Base-by-base conservation (phyloP, 129 eudicot species). In the Pittosporum tobira region DNA sequence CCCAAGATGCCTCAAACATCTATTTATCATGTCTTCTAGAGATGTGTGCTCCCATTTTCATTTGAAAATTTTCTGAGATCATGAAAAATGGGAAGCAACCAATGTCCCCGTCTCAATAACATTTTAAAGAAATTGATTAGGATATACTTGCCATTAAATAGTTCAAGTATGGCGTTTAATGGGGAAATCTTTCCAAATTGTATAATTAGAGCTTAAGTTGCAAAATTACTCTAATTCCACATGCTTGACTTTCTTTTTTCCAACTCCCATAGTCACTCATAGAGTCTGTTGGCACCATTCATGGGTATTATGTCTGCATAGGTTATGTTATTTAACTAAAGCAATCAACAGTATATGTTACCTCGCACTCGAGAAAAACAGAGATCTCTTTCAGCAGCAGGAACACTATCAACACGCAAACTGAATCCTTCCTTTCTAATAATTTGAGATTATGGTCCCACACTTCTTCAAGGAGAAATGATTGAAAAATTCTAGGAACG, bases 331-430 rank as follows among this genome's bases (percentile, higher is more conserved):
- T 53, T 4, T 52, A 30, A 36, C 24, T 29, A 31, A 18, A 55
- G 45, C 44, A 55, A 55, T n/a, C 22, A 55, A 7, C 16, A 6
- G 8, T 38, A 67, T 55, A 48, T 14, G 70, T 70, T 71, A 76
- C 81, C 81, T 71, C 67, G 66, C 42, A 40, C 29, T 26, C 44
- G 59, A 57, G 54, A 77, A 70, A 80, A 75, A 55, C 70, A 54
- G 62, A 25, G 72, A 75, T 65, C 71, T 66, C 75, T 63, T 50
- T 74, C 74, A 68, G 81, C 84, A 74, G 84, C 84, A 64, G 79
- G 58, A 60, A 52, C 59, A 78, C 73, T n/a, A n/a, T 70, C 69
- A 71, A 74, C 60, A 64, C 50, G 75, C 62, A 56, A 54, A 81
- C 46, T 29, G 48, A 50, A 56, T 63, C 83, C 59, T 64, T 67